Conservation (phyloP, 768 basidiomycete species). For the Phylloporus sp. region DNA sequence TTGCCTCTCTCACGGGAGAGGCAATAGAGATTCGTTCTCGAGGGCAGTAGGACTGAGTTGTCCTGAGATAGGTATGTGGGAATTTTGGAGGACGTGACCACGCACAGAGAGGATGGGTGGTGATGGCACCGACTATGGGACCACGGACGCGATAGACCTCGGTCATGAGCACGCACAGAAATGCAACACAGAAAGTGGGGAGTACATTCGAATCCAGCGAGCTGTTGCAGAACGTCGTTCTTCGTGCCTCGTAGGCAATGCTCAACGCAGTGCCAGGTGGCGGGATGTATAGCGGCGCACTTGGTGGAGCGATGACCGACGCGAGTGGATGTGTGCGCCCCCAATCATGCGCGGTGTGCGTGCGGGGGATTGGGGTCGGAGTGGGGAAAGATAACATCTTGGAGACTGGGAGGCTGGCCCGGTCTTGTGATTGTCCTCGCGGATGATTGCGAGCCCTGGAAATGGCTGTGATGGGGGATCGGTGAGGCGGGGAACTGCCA, state of each 20-base stretch:
- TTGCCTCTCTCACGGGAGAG: conserved; percentile 43
- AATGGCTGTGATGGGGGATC: conserved; percentile 18
- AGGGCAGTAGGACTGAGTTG: conserved; percentile 33
- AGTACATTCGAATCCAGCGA: conserved; percentile 30
- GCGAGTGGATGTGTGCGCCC: conserved; percentile 32
- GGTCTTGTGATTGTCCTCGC: conserved; percentile 13
- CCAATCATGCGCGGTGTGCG: conserved; percentile 22
- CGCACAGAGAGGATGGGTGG: conserved; percentile 19
- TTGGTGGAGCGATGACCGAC: conserved; percentile 35
- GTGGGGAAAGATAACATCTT: conserved; percentile 39
- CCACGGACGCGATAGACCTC: conserved; percentile 21
- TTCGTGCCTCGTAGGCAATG: neutral
- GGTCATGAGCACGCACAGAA: conserved; percentile 34
- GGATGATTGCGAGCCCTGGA: conserved; percentile 17
- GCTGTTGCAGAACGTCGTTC: conserved; percentile 12
- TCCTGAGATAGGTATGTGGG: conserved; percentile 17
- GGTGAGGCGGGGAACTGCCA: conserved; percentile 28
- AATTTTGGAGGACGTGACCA: conserved; percentile 8
- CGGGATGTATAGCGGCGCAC: conserved; percentile 20
- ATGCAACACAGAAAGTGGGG: conserved; percentile 16
- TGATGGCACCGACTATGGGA: conserved; percentile 9
- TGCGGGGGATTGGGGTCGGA: conserved; percentile 21
- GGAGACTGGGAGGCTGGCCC: conserved; percentile 36
- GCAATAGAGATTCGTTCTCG: conserved; percentile 60
- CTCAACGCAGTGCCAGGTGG: conserved; percentile 25